Conservation (phyloP, 164 flowering plant genomes). For the Annona cherimola region DNA sequence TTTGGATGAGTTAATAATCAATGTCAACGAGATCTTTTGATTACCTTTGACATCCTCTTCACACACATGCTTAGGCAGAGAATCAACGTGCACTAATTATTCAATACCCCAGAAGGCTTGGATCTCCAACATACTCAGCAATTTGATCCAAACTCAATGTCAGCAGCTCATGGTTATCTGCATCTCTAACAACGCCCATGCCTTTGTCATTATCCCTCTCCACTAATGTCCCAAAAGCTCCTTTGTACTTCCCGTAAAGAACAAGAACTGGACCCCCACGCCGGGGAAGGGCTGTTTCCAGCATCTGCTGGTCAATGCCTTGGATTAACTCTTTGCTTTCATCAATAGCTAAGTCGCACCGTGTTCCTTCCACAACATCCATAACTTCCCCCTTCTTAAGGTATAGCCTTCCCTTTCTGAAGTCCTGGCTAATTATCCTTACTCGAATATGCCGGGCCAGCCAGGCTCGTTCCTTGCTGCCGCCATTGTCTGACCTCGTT, state of each 20-base stretch:
- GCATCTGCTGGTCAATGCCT: constrained; percentile 59
- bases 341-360: constrained; percentile 72
- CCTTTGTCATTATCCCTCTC: constrained; percentile 61
- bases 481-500: neutral
- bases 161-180: constrained; percentile 57
- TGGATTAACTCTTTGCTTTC: constrained; percentile 63
- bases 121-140: constrained; percentile 85
- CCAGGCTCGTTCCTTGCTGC: constrained; percentile 37
- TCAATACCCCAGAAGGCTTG: constrained; percentile 66
- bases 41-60: neutral
- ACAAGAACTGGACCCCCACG: constrained; percentile 69
- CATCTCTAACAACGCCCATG: constrained; percentile 68
- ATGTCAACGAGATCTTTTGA: neutral
- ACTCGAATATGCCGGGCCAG: constrained; percentile 70
- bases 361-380: constrained; percentile 69
- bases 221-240: constrained; percentile 60
- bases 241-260: constrained; percentile 74
- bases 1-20: neutral
- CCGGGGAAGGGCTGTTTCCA: constrained; percentile 79
- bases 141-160: constrained; percentile 69
- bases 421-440: constrained; percentile 57
- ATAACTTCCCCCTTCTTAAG: constrained; percentile 73
- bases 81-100: constrained; percentile 4
- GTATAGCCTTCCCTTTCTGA: constrained; percentile 69
- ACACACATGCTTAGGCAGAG: neutral